Evolutionary conservation across 1,139 yeast genomes (phyloP).

Genomic region (Blastobotrys capitulatus): DNA sequence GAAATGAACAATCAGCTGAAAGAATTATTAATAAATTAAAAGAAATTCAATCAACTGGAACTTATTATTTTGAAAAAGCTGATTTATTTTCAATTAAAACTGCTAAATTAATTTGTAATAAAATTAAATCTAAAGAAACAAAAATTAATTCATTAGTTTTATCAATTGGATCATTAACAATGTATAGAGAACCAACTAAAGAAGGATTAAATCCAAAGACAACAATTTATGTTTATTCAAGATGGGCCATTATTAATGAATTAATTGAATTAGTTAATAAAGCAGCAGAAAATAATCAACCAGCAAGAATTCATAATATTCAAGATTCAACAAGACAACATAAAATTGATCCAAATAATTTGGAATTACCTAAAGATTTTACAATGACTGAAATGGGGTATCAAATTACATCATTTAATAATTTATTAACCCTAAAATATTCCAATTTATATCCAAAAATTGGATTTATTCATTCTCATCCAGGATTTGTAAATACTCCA

Average conservation of each 20-base stretch:
- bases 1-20: slow-evolving; percentile 24
- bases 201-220: slow-evolving; percentile 29
- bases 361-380: slow-evolving; percentile 23
- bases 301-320: slow-evolving; percentile 28
- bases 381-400: slow-evolving; percentile 16
- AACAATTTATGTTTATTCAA: slow-evolving; percentile 27
- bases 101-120: slow-evolving; percentile 20
- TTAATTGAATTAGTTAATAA: slow-evolving; percentile 24
- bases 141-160: slow-evolving; percentile 27
- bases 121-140: slow-evolving; percentile 21
- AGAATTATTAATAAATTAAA: slow-evolving; percentile 20
- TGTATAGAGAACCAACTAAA: slow-evolving; percentile 20
- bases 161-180: slow-evolving; percentile 21
- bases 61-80: slow-evolving; percentile 22
- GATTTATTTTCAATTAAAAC: slow-evolving; percentile 25
- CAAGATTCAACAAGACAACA: slow-evolving; percentile 24
- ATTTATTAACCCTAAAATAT: slow-evolving; percentile 13
- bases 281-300: slow-evolving; percentile 25
- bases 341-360: slow-evolving; percentile 20
- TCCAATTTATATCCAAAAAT: slow-evolving; percentile 26
- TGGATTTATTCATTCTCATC: slow-evolving; percentile 26
- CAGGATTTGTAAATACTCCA: slow-evolving; percentile 28
- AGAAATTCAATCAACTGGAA: slow-evolving; percentile 11
- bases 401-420: background rate
- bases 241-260: slow-evolving; percentile 24